phyloP scores from a whole-genome alignment of 768 basidiomycete genomes.

The Bullera alba region DNA sequence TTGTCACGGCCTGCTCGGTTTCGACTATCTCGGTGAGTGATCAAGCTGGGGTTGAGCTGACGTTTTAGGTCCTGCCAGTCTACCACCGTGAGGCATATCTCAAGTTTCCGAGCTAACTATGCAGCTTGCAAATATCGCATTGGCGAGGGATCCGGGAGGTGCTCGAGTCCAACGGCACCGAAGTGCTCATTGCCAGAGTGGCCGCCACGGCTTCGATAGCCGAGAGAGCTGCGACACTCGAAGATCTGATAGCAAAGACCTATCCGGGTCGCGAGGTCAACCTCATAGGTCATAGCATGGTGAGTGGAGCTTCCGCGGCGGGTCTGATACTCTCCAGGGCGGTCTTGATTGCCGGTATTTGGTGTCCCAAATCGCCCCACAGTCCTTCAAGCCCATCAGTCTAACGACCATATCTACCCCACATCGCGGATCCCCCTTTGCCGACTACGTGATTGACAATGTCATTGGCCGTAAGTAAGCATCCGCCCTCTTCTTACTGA shows the following conservation, averaged over 20 bases:
- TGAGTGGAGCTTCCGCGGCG: conserved; percentile 37
- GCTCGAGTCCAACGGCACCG: conserved; percentile 74
- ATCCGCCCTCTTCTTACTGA: not conserved
- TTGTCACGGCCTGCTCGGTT: conserved; percentile 77
- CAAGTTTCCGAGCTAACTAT: conserved; percentile 39
- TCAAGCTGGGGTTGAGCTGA: conserved; percentile 7
- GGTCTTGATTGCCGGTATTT: conserved; percentile 88
- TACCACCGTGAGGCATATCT: conserved; percentile 26
- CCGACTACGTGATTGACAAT: conserved; percentile 58
- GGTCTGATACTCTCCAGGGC: conserved; percentile 53
- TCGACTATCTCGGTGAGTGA: conserved; percentile 37
- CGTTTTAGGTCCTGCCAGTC: conserved; percentile 32
- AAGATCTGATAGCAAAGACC: conserved; percentile 65
- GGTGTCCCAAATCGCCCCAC: conserved; percentile 70
- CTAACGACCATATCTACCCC: conserved; percentile 93
- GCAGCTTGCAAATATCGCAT: conserved; percentile 75
- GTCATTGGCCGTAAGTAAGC: conserved; percentile 42
- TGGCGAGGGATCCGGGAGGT: conserved; percentile 97
- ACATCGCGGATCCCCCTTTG: conserved; percentile 87
- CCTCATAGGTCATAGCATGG: conserved; percentile 81
- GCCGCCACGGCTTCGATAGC: conserved; percentile 83
- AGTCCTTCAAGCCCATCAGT: conserved; percentile 71
- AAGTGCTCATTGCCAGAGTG: conserved; percentile 88
- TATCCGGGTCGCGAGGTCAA: conserved; percentile 82
- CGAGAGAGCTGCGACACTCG: conserved; percentile 85